phyloP scores from a whole-genome alignment of 768 basidiomycete species.

The Agrocybe praecox region DNA sequence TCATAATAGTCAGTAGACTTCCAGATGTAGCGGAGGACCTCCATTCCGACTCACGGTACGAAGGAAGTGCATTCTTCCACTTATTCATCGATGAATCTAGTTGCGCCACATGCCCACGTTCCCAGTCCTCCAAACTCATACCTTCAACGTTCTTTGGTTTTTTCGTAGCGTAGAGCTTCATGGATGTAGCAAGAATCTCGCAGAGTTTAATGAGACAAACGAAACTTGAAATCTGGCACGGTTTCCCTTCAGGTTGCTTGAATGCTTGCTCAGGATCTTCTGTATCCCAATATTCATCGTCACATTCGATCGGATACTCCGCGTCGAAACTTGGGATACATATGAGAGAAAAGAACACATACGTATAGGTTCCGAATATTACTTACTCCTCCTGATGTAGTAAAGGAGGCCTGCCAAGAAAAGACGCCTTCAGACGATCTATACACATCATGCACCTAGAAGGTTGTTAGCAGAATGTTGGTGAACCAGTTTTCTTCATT shows the following conservation, averaged over 20 bases:
- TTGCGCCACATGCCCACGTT: slow-evolving; percentile 55
- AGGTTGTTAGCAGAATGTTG: background rate
- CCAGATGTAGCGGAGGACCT: background rate
- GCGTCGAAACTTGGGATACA: slow-evolving; percentile 57
- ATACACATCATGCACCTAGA: slow-evolving; percentile 30
- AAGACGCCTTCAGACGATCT: slow-evolving; percentile 40
- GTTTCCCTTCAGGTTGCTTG: slow-evolving; percentile 63
- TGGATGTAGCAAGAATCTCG: slow-evolving; percentile 61
- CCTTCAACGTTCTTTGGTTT: slow-evolving; percentile 38
- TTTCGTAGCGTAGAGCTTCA: slow-evolving; percentile 49
- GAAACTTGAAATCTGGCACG: slow-evolving; percentile 56
- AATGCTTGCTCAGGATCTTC: slow-evolving; percentile 50
- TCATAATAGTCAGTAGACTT: background rate
- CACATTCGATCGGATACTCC: slow-evolving; percentile 63
- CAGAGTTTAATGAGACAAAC: slow-evolving; percentile 53
- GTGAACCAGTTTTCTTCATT: background rate
- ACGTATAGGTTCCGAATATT: background rate
- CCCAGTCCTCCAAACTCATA: slow-evolving; percentile 55
- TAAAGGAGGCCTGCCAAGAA: slow-evolving; percentile 66
- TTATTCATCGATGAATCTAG: slow-evolving; percentile 61
- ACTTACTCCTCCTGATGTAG: slow-evolving; percentile 71
- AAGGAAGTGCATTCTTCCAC: slow-evolving; percentile 64
- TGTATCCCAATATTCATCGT: slow-evolving; percentile 48
- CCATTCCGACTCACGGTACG: slow-evolving; percentile 43
- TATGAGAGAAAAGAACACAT: background rate